Base-by-base conservation (phyloP, 2,329 filamentous ascomycete genomes). In the Colletotrichum musae region DNA sequence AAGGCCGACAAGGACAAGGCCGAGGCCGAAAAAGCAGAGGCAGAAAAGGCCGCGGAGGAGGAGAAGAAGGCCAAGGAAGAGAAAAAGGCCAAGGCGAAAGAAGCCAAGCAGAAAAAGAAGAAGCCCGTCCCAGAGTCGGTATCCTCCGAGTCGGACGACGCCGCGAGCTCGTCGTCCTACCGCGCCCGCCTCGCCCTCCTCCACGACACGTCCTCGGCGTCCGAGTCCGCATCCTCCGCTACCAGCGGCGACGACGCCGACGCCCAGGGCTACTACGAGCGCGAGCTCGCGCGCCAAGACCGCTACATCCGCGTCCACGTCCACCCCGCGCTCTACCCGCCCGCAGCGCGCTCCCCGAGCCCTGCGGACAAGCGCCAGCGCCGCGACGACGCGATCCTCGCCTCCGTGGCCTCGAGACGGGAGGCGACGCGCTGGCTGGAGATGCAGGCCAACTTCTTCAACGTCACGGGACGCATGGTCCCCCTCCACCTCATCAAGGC, bases 401-500 rank as follows among this genome's bases (percentile, higher is more conserved):
- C 76, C 2, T 64, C 77, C 6, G 72, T 82, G 2, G 77, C 81
- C 32, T 77, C 76, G 68, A 76, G 77, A 59, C 75, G 78, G 45
- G 75, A 77, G 54, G 73, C 70, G 21, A 74, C 75, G 32, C 76
- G 76, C 26, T 84, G 81, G 80, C 75, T 83, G 0, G 79, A 83
- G 68, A 80, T 84, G 75, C 83, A 85, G 70, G 80, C 82, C 36
- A 80, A 79, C 57, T 84, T 85, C 62, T 81, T 76, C 73, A 84
- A 84, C 66, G 79, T 74, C 52, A 84, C 82, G 0, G 83, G 83
- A 4, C 75, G 80, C 6, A 78, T 83, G 77, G 74, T 84, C 0
- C 78, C 81, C 1, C 72, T 81, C 7, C 76, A 79, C 41, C 72
- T 79, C n/a, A 77, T 85, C 53, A 77, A 77, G 48, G 73, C 72